Conservation (phyloP, 78 protist species). For the Dictyostelium brefeldianum region DNA sequence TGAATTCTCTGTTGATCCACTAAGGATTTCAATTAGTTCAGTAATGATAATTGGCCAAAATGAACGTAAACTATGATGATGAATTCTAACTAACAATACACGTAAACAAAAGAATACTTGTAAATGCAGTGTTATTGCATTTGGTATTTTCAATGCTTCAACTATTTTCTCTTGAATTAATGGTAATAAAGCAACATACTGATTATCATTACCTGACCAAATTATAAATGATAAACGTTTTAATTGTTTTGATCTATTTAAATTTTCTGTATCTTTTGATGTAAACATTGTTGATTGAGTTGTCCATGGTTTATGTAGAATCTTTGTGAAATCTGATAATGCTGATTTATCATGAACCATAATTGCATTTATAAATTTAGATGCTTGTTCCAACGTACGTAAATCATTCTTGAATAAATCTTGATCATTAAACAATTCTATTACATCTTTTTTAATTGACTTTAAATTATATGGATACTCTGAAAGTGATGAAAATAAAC, state of each 20-base stretch:
- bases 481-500: constrained; percentile 54
- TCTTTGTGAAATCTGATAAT: constrained; percentile 60
- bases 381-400: constrained; percentile 50
- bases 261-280: constrained; percentile 53
- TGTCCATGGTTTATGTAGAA: constrained; percentile 41
- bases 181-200: constrained; percentile 40
- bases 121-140: constrained; percentile 31
- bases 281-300: constrained; percentile 55
- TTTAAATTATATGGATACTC: constrained; percentile 66
- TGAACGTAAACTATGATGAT: constrained; percentile 55
- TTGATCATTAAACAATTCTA: constrained; percentile 47
- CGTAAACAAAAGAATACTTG: constrained; percentile 73
- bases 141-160: constrained; percentile 74
- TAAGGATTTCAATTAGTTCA: constrained; percentile 58
- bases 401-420: constrained; percentile 49
- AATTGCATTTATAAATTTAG: constrained; percentile 50
- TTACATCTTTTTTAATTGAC: constrained; percentile 66
- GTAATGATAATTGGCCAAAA: constrained; percentile 80
- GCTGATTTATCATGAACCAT: constrained; percentile 79
- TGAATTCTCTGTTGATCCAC: constrained; percentile 1
- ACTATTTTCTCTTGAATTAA: constrained; percentile 73
- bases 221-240: constrained; percentile 63
- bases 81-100: constrained; percentile 39
- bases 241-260: constrained; percentile 59
- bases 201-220: constrained; percentile 71